Evolutionary conservation across 2,329 filamentous ascomycete genomes (phyloP), one percentile per base, ranked within the genome.

Genomic region (Xenosphaeropsis pyriputrescens): DNA sequence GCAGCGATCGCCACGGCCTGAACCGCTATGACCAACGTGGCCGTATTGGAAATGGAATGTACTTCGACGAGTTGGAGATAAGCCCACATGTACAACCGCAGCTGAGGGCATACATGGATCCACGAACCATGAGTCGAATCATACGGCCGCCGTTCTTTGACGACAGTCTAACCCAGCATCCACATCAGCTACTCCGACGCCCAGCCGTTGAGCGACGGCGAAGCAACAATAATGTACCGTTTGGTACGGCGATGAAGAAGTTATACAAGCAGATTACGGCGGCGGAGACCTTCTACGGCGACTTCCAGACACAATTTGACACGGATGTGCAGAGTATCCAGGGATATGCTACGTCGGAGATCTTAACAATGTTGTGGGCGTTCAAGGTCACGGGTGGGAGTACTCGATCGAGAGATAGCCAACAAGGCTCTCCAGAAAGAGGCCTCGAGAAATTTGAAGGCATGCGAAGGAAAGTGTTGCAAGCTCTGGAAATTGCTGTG

Each of bases 231-330:
- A 18, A 15, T 12, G 19, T 38, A 29, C 22, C 39, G 15, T 45
- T 49, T 33, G 35, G 36, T 18, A 34, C 35, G 18, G 47, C 47
- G 11, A 40, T 44, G 32, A 32, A 32, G 5, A 41, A 40, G 22
- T 36, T 50, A 5, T 36, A 39, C 35, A 33, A 29, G 5, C 40
- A 45, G 2, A 32, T 53, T 6, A 38, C 32, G 13, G 41, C 47
- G 14, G 43, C 48, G 3, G 44, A 44, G 13, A 22, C 37, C 7
- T 46, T 47, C 34, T 51, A 50, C 39, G 41, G 38, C 5, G 31
- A 37, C 11, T 48, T 53, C 18, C 33, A 41, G 14, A 22, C 26
- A n/a, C 35, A 39, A 2, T 50, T 39, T 29, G 40, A 48, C n/a
- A 29, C n/a, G 4, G 48, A 50, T 14, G 35, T 47, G 8, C 12